Conservation (phyloP, 805 yeast species). For the Barnettozyma vustinii region DNA sequence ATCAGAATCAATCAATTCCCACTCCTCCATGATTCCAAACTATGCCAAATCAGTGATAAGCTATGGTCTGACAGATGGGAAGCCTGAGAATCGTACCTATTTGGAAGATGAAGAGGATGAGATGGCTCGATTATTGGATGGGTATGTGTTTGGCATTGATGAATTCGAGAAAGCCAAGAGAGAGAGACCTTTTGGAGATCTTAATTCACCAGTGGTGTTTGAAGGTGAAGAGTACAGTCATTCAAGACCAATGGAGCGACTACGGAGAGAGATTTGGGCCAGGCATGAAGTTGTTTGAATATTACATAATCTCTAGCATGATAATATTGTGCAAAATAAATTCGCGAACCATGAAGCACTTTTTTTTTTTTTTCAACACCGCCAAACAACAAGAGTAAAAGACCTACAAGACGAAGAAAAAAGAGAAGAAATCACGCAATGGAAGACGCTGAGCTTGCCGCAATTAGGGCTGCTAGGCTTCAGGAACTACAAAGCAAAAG, state of each 20-base stretch:
- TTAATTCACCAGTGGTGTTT: conserved; percentile 38
- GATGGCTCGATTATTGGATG: conserved; percentile 13
- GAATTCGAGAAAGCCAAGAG: conserved; percentile 30
- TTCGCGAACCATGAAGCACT: background rate
- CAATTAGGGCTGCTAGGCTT: conserved; percentile 88
- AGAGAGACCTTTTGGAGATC: conserved; percentile 33
- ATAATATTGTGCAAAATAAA: background rate
- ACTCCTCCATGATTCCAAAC: conserved; percentile 21
- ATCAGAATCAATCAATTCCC: conserved; percentile 18
- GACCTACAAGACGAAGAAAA: background rate
- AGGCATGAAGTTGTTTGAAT: conserved; percentile 7
- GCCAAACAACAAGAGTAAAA: background rate
- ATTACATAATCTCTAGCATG: too few species aligned
- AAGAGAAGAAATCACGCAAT: conserved; percentile 21
- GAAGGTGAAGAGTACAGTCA: conserved; percentile 25
- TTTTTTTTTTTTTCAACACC: background rate
- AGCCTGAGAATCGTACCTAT: background rate
- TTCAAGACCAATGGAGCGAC: conserved; percentile 22
- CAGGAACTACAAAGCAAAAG: conserved; percentile 64
- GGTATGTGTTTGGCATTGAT: conserved; percentile 31
- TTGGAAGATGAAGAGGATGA: conserved; percentile 11
- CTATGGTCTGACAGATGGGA: conserved; percentile 2
- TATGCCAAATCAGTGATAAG: conserved; percentile 21
- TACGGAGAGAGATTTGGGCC: conserved; percentile 23
- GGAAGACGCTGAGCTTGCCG: conserved; percentile 86